phyloP scores from a whole-genome alignment of 1,284 basidiomycete species.

The Sphaerobolus stellatus region DNA sequence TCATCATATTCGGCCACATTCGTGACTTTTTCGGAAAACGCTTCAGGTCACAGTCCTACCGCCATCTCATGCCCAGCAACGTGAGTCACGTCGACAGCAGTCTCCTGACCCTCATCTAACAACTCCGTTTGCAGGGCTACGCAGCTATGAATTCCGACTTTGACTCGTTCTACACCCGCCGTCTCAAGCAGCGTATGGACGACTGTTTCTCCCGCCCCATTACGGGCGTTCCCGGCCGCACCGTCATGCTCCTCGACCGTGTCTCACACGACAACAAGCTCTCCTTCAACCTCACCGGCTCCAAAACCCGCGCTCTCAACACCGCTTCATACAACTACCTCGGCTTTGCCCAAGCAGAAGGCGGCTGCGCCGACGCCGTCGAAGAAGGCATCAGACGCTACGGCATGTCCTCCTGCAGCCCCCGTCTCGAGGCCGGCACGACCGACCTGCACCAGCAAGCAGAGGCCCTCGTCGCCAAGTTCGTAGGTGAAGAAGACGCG shows the following conservation, averaged over 20 bases:
- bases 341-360: conserved; percentile 93
- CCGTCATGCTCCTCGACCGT: conserved; percentile 86
- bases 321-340: conserved; percentile 99
- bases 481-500: conserved; percentile 87
- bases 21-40: conserved; percentile 95
- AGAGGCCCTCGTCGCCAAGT: conserved; percentile 88
- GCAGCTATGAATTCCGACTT: conserved; percentile 98
- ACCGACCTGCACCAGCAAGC: conserved; percentile 81
- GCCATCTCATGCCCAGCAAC: conserved; percentile 78
- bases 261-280: conserved; percentile 81
- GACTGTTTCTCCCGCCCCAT: conserved; percentile 95
- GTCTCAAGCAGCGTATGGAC: conserved; percentile 91
- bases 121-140: conserved; percentile 67
- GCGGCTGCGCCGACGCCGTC: conserved; percentile 92
- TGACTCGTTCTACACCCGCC: conserved; percentile 98
- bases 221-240: conserved; percentile 94
- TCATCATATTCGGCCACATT: conserved; percentile 89
- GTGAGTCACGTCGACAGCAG: conserved; percentile 49
- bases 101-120: too few species aligned
- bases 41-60: conserved; percentile 70
- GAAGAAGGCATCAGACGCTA: conserved; percentile 78
- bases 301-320: conserved; percentile 87
- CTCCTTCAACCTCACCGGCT: conserved; percentile 78
- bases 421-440: conserved; percentile 81
- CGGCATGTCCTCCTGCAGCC: conserved; percentile 76